Evolutionary conservation across 129 eudicot species (phyloP).

Genomic region (Artemisia argyi): DNA sequence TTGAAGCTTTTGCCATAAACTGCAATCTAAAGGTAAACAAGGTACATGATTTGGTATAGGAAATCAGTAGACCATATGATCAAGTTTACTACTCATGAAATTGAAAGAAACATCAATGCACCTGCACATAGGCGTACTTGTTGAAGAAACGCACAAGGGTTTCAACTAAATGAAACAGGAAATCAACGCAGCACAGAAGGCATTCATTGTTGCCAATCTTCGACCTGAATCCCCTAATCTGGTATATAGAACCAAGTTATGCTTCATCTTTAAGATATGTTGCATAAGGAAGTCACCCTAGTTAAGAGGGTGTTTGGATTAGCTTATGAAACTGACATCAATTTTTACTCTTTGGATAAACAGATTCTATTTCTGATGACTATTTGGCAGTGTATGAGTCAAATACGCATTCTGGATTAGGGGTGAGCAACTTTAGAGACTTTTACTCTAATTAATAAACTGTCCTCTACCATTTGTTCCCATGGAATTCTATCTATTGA

Average conservation of each 20-base stretch:
- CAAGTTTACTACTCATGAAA: neutral
- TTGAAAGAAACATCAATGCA: slow-evolving; percentile 17
- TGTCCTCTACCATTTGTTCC: neutral
- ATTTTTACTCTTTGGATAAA: too few species aligned
- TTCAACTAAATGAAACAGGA: slow-evolving; percentile 89
- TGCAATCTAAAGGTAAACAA: slow-evolving; percentile 58
- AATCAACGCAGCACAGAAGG: slow-evolving; percentile 87
- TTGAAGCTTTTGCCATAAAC: slow-evolving; percentile 90
- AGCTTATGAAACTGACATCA: too few species aligned
- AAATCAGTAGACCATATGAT: neutral
- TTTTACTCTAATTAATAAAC: too few species aligned
- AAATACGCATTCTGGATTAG: neutral
- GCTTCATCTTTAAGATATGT: neutral
- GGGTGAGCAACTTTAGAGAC: too few species aligned
- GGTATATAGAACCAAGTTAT: slow-evolving; percentile 11
- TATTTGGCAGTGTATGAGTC: too few species aligned
- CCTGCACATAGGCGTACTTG: slow-evolving; percentile 96
- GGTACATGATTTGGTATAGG: neutral
- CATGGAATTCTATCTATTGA: neutral
- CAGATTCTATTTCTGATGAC: too few species aligned
- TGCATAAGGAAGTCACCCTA: too few species aligned
- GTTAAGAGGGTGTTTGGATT: too few species aligned
- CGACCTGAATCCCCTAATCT: slow-evolving; percentile 94
- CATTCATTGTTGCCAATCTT: slow-evolving; percentile 92
- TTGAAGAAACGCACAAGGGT: slow-evolving; percentile 92